These are phyloP conservation scores for Pleurotus djamor DNA, from an alignment of 768 basidiomycete species.

Conservation along the genomic window DNA sequence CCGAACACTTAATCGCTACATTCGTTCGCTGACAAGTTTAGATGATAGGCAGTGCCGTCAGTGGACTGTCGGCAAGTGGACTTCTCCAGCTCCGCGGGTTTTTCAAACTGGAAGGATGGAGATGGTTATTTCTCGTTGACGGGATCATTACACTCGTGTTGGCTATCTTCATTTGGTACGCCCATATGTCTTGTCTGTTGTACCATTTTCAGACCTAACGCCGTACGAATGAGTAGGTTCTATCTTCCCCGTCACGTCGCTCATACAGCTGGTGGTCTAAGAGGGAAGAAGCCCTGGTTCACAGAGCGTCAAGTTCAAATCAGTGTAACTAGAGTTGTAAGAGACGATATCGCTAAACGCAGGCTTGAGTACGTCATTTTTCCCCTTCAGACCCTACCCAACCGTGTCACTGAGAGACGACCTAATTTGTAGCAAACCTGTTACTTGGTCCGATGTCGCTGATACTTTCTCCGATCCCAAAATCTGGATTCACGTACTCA, in stretches of 20 bases:
- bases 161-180: constrained; percentile 3
- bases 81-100: constrained; percentile 2
- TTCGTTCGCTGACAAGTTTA: background rate
- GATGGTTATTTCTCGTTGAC: constrained; percentile 2
- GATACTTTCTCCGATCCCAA: constrained; percentile 2
- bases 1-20: background rate
- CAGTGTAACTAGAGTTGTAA: constrained; percentile 3
- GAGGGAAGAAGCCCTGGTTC: constrained; percentile 1
- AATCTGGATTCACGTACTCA: constrained; percentile 5
- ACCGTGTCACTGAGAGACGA: background rate
- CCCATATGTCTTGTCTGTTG: too few relatives aligned
- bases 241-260: constrained; percentile 4
- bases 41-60: constrained; percentile 8
- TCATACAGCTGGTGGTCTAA: background rate
- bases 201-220: background rate
- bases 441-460: constrained; percentile 1
- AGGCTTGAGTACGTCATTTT: background rate
- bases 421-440: background rate
- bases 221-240: background rate
- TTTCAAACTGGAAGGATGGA: constrained; percentile 5
- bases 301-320: constrained; percentile 5
- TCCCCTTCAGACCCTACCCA: background rate
- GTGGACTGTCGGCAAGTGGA: constrained; percentile 3
- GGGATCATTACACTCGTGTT: background rate
- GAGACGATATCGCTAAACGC: constrained; percentile 3